Evolutionary conservation across 1,139 yeast species (phyloP).

Genomic region (Saccharomyces hybrid): DNA sequence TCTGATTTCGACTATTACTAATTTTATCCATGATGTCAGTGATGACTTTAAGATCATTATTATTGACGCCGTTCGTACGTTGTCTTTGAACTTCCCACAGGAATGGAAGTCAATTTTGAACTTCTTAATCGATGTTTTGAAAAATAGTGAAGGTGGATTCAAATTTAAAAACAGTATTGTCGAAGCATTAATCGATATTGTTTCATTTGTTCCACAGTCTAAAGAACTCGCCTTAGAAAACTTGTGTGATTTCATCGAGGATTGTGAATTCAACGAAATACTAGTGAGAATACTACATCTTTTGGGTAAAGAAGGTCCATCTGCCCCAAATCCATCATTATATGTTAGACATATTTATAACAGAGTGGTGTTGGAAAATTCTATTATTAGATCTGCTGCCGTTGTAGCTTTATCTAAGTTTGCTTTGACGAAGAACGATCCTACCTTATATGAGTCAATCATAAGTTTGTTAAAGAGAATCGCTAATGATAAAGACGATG

Average conservation of each 20-base stretch:
- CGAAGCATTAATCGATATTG: slow-evolving; percentile 87
- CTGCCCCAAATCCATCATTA: slow-evolving; percentile 75
- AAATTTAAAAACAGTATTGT: slow-evolving; percentile 80
- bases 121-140: slow-evolving; percentile 75
- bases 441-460: slow-evolving; percentile 59
- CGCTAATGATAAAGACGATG: too few relatives aligned
- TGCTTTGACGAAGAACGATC: slow-evolving; percentile 67
- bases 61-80: slow-evolving; percentile 86
- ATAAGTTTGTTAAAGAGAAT: slow-evolving; percentile 21
- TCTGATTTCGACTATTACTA: slow-evolving; percentile 77
- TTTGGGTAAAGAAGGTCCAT: slow-evolving; percentile 92
- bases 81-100: slow-evolving; percentile 88
- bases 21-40: slow-evolving; percentile 86
- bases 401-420: slow-evolving; percentile 88
- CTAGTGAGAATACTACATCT: slow-evolving; percentile 85
- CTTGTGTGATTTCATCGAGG: slow-evolving; percentile 95
- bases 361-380: slow-evolving; percentile 91
- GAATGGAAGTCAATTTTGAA: slow-evolving; percentile 78
- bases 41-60: slow-evolving; percentile 94
- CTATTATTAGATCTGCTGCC: slow-evolving; percentile 92
- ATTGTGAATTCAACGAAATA: slow-evolving; percentile 92
- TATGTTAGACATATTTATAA: slow-evolving; percentile 95
- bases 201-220: slow-evolving; percentile 81
- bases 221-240: slow-evolving; percentile 79
- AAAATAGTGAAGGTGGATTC: slow-evolving; percentile 81